A percentile compares a stretch with the other conserved stretches of the same genome.
Conservation (phyloP, 768 basidiomycete genomes). For the Mycena filopes region DNA sequence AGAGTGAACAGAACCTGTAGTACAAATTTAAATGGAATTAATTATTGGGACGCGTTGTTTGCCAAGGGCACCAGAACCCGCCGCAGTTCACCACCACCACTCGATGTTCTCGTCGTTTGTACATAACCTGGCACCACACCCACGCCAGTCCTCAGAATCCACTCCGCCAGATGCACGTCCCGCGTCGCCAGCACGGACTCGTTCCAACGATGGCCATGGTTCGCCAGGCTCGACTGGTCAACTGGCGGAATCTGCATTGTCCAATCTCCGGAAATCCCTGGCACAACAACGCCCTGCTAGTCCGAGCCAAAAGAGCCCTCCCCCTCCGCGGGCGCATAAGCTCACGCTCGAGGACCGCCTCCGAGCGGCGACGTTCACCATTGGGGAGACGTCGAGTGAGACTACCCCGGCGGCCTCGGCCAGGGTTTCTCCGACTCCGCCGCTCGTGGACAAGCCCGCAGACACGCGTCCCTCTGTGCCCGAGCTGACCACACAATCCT, state of each 20-base stretch:
- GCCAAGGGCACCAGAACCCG: too few relatives aligned
- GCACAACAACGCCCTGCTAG: slow-evolving; percentile 60
- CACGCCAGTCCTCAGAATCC: slow-evolving; percentile 29
- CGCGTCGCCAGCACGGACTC: slow-evolving; percentile 18
- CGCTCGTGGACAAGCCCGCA: slow-evolving; percentile 4
- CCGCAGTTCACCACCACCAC: too few relatives aligned
- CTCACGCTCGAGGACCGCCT: slow-evolving; percentile 80
- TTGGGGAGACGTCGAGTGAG: slow-evolving; percentile 62
- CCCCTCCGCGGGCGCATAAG: slow-evolving; percentile 50
- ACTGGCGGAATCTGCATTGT: slow-evolving; percentile 69
- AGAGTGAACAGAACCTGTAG: slow-evolving; percentile 16
- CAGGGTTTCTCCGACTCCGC: slow-evolving; percentile 54
- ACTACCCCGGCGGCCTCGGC: slow-evolving; percentile 54
- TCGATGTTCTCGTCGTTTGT: slow-evolving; percentile 84
- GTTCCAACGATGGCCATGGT: slow-evolving; percentile 20
- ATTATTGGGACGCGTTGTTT: slow-evolving; percentile 19
- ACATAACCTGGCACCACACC: slow-evolving; percentile 65
- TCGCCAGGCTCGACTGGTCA: slow-evolving; percentile 59
- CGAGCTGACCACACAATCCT: slow-evolving; percentile 32
- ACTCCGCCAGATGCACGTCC: slow-evolving; percentile 20
- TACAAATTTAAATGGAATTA: slow-evolving; percentile 16
- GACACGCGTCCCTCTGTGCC: background rate
- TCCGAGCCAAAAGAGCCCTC: slow-evolving; percentile 42
- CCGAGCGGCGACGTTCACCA: slow-evolving; percentile 66
- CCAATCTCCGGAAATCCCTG: slow-evolving; percentile 72